These are phyloP conservation scores for Fusarium sp. DNA, from an alignment of 2,329 filamentous ascomycete species.

Conservation along the genomic window DNA sequence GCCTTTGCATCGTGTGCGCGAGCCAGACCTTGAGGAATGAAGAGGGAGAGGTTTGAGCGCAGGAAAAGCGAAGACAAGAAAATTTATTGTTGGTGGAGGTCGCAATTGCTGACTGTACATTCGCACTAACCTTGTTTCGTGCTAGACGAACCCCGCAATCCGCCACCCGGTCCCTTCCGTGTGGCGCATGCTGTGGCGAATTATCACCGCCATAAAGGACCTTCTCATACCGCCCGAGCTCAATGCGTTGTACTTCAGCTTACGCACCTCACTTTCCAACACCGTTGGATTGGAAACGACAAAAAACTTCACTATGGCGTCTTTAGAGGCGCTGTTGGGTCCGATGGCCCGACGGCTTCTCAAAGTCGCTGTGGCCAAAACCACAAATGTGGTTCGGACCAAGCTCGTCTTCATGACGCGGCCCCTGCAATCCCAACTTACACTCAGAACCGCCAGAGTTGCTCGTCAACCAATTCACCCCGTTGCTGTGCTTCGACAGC, in stretches of 20 bases:
- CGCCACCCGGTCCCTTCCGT: slow-evolving; percentile 29
- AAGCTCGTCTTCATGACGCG: slow-evolving; percentile 58
- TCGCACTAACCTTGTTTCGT: slow-evolving; percentile 37
- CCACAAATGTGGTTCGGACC: slow-evolving; percentile 61
- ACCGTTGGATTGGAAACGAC: slow-evolving; percentile 29
- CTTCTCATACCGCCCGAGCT: slow-evolving; percentile 20
- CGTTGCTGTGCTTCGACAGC: slow-evolving; percentile 61
- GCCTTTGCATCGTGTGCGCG: slow-evolving; percentile 39
- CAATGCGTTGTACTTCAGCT: slow-evolving; percentile 19
- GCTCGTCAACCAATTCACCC: slow-evolving; percentile 64
- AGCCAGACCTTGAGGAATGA: slow-evolving; percentile 36
- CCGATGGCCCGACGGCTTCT: slow-evolving; percentile 65
- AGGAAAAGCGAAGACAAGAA: slow-evolving; percentile 29
- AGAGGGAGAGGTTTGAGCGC: slow-evolving; percentile 27
- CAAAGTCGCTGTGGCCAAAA: slow-evolving; percentile 61
- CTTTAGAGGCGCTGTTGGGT: slow-evolving; percentile 66
- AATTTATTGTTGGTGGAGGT: slow-evolving; percentile 42
- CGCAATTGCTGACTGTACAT: slow-evolving; percentile 36
- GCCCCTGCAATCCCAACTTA: slow-evolving; percentile 56
- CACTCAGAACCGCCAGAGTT: slow-evolving; percentile 52
- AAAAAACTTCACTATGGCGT: slow-evolving; percentile 59
- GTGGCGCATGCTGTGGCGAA: slow-evolving; percentile 51
- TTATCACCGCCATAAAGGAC: slow-evolving; percentile 40
- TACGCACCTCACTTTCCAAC: slow-evolving; percentile 37
- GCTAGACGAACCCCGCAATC: slow-evolving; percentile 39